Evolutionary conservation across 371 early-diverging fungal species (phyloP).

Genomic region (Batkoa obscura): DNA sequence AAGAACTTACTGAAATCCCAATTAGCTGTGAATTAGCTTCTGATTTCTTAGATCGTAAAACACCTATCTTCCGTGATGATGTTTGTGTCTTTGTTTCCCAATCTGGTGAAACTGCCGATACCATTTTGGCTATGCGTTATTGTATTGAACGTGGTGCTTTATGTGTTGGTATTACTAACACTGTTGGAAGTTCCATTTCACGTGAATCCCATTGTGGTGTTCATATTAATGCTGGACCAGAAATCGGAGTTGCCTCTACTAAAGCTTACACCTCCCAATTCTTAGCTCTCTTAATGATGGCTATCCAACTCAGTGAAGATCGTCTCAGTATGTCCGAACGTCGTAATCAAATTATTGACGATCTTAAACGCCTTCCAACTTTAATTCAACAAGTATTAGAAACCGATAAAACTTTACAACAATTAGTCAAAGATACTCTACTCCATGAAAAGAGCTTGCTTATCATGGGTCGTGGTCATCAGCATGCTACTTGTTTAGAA

Average conservation of each 20-base stretch:
- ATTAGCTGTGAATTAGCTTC: slow-evolving; percentile 85
- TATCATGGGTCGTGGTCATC: slow-evolving; percentile 97
- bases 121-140: slow-evolving; percentile 94
- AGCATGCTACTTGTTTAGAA: slow-evolving; percentile 96
- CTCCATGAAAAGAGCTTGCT: slow-evolving; percentile 77
- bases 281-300: slow-evolving; percentile 96
- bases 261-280: slow-evolving; percentile 99
- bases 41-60: slow-evolving; percentile 91
- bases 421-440: slow-evolving; percentile 59
- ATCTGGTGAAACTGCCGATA: slow-evolving; percentile 99
- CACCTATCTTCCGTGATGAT: slow-evolving; percentile 96
- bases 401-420: slow-evolving; percentile 60
- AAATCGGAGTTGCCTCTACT: slow-evolving; percentile 98
- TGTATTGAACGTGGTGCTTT: slow-evolving; percentile 95
- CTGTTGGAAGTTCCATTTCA: slow-evolving; percentile 92
- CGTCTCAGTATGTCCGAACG: slow-evolving; percentile 70
- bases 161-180: slow-evolving; percentile 98
- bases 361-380: slow-evolving; percentile 71
- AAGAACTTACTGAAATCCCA: slow-evolving; percentile 96
- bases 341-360: slow-evolving; percentile 90
- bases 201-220: slow-evolving; percentile 99
- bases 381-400: slow-evolving; percentile 86
- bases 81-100: slow-evolving; percentile 98
- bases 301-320: slow-evolving; percentile 89
- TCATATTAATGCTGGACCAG: slow-evolving; percentile 99